These are phyloP conservation scores for Mycena filopes DNA, from an alignment of 768 basidiomycete genomes.

Conservation along the genomic window DNA sequence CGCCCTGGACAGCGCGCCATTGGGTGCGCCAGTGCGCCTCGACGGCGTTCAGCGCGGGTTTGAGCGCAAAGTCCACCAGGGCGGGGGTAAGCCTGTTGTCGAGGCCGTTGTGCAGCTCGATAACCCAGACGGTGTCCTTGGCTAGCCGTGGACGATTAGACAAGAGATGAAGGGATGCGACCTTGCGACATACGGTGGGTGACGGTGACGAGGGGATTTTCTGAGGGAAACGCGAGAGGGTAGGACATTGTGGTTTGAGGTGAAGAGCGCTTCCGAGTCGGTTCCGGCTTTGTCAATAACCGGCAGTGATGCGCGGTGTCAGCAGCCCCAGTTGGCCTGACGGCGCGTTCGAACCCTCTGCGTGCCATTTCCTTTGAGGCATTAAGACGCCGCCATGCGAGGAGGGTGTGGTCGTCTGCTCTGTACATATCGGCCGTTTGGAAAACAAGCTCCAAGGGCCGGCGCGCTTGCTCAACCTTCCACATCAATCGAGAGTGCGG, in stretches of 20 bases:
- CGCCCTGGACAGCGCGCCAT: slow-evolving; percentile 55
- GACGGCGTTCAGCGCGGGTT: slow-evolving; percentile 77
- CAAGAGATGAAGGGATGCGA: not conserved
- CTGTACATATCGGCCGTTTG: too few relatives aligned
- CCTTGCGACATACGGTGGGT: slow-evolving; percentile 62
- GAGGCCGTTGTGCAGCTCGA: slow-evolving; percentile 82
- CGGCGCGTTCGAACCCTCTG: too few relatives aligned
- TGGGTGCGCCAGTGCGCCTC: slow-evolving; percentile 76
- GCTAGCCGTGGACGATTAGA: slow-evolving; percentile 48
- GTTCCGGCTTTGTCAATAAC: too few relatives aligned
- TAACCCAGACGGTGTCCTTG: slow-evolving; percentile 71
- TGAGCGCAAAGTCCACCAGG: slow-evolving; percentile 68
- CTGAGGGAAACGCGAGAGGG: slow-evolving; percentile 60
- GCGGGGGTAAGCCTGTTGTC: slow-evolving; percentile 75
- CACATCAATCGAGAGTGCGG: too few relatives aligned
- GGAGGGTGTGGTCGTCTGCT: too few relatives aligned
- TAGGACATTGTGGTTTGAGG: slow-evolving; percentile 53
- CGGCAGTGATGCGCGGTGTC: too few relatives aligned
- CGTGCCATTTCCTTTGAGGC: too few relatives aligned
- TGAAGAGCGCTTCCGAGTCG: too few relatives aligned
- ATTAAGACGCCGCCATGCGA: too few relatives aligned
- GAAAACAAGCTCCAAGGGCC: too few relatives aligned
- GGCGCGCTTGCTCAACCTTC: too few relatives aligned
- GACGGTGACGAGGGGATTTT: slow-evolving; percentile 69
- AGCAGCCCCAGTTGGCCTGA: too few relatives aligned